phyloP scores from a whole-genome alignment of 1,284 basidiomycete genomes.

The Ceratobasidium sp. region DNA sequence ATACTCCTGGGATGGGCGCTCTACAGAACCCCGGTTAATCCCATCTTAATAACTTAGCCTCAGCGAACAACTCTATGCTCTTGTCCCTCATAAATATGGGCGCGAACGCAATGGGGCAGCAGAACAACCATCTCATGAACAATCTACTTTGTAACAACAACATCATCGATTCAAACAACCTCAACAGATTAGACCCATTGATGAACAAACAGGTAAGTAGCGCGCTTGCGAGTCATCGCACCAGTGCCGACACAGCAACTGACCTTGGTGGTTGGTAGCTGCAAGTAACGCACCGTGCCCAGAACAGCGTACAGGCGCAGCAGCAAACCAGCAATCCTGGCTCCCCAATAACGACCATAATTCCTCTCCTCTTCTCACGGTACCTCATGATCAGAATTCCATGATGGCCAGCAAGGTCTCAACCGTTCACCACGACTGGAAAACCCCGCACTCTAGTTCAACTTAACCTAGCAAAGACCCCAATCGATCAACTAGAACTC shows the following conservation, averaged over 20 bases:
- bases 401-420: slow-evolving; percentile 20
- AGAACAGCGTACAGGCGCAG: slow-evolving; percentile 7
- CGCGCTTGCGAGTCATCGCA: neutral
- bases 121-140: slow-evolving; percentile 12
- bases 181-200: slow-evolving; percentile 7
- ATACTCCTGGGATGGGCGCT: neutral
- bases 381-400: slow-evolving; percentile 25
- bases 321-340: slow-evolving; percentile 17
- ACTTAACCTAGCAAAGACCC: neutral
- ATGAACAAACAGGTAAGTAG: slow-evolving; percentile 36
- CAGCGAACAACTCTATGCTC: slow-evolving; percentile 20
- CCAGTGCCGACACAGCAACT: slow-evolving; percentile 23
- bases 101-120: slow-evolving; percentile 10
- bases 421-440: slow-evolving; percentile 34
- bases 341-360: slow-evolving; percentile 27
- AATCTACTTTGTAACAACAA: slow-evolving; percentile 29
- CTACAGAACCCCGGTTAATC: slow-evolving; percentile 21
- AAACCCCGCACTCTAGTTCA: neutral
- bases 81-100: slow-evolving; percentile 22
- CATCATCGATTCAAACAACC: no score
- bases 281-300: slow-evolving; percentile 25
- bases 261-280: slow-evolving; percentile 18
- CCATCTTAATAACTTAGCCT: neutral
- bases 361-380: slow-evolving; percentile 23
- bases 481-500: slow-evolving; percentile 19